Base-by-base conservation (phyloP, 2,329 filamentous ascomycete species). In the Chaetomium strumarium region DNA sequence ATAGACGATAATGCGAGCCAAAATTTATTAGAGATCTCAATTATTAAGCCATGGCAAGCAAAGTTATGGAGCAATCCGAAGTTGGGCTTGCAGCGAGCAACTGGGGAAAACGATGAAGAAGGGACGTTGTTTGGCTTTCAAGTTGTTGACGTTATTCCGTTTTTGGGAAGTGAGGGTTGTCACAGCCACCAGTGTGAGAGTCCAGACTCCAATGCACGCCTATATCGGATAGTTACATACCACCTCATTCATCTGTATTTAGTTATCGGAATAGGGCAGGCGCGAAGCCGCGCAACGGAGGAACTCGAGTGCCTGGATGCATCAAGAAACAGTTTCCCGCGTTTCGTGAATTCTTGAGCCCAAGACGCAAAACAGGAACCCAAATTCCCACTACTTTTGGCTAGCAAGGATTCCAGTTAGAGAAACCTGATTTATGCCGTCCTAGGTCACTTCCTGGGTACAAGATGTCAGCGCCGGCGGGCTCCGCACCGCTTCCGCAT, bases 401-500 rank as follows among this genome's bases (percentile, higher is more conserved):
- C 3, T 9, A 17, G 11, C n/a, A 10, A 10, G 2, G 13, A 29
- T 12, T 31, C 36, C 41, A 40, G 38, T 20, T 1, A 19, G 8
- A 19, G 2, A 13, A 44, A 2, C 33, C 4, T 16, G 31, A 29
- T 30, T 20, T 6, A 24, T 29, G 24, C 20, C 14, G 24, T n/a
- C 5, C 20, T 42, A 13, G 13, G 16, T 13, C 20, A 10, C 10
- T 42, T 42, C 12, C 24, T 7, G 3, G 19, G 40, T 6, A 11
- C 31, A 49, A 7, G 20, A 57, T 60, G 57, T 48, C 56, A 40
- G 43, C 53, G n/a, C 38, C 55, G 29, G 46, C 34, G 33, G 55
- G 38, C 46, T 65, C 55, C 41, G 36, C 72, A 36, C 69, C 70
- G 46, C 74, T 81, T 52, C 72, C 80, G 51, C 81, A 84, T 65